These are phyloP conservation scores for Clavispora fructus DNA, from an alignment of 805 yeast genomes.

Conservation along the genomic window DNA sequence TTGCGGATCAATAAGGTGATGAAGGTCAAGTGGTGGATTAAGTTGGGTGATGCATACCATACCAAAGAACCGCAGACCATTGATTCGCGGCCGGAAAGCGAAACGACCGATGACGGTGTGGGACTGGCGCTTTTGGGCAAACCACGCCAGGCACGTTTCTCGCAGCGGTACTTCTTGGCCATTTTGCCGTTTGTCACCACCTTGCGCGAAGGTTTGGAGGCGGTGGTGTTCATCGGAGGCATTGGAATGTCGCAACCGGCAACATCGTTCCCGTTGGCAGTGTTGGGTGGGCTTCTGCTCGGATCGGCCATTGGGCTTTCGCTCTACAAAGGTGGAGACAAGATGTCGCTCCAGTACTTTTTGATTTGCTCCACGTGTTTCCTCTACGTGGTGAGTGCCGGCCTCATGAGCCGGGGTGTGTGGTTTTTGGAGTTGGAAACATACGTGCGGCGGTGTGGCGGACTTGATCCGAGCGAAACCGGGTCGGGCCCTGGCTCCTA, in stretches of 20 bases:
- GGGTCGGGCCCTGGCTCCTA: constrained; percentile 45
- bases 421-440: constrained; percentile 40
- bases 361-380: constrained; percentile 35
- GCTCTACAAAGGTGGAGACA: constrained; percentile 38
- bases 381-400: constrained; percentile 40
- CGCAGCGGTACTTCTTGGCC: constrained; percentile 23
- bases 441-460: constrained; percentile 35
- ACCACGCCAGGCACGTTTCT: constrained; percentile 6
- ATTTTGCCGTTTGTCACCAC: constrained; percentile 25
- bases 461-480: constrained; percentile 39
- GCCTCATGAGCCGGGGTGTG: constrained; percentile 39
- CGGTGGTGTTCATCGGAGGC: constrained; percentile 50
- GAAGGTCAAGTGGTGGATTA: constrained; percentile 71
- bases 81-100: background rate
- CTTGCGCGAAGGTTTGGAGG: constrained; percentile 48
- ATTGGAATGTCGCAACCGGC: constrained; percentile 19
- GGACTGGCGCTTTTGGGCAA: background rate
- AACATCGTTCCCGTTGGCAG: constrained; percentile 19
- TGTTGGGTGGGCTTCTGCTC: constrained; percentile 21
- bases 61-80: constrained; percentile 8
- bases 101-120: constrained; percentile 3
- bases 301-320: constrained; percentile 31
- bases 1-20: constrained; percentile 69
- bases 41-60: constrained; percentile 37
- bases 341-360: constrained; percentile 37